Evolutionary conservation across 75 land plant species (phyloP).

Genomic region (Ceratopteris richardii): DNA sequence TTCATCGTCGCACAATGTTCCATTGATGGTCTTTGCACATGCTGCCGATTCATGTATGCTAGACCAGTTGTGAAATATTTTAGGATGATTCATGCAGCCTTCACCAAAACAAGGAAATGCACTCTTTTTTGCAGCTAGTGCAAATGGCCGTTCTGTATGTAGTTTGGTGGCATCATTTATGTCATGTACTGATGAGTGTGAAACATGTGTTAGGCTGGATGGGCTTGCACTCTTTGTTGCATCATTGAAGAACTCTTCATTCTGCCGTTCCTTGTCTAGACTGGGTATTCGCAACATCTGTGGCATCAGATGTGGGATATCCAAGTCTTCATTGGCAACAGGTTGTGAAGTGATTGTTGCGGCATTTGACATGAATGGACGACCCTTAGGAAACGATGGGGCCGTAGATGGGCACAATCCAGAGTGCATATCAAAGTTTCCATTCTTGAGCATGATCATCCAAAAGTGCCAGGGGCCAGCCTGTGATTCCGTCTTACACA

Average conservation of each 20-base stretch:
- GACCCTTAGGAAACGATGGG: constrained; percentile 17
- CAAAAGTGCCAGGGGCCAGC: constrained; percentile 78
- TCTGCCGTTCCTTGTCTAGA: no score
- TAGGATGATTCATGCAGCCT: constrained; percentile 84
- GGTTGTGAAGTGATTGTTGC: no score
- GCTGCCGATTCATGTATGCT: no score
- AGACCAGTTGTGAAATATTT: constrained; percentile 37
- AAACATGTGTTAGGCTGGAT: background rate
- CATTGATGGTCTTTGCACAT: no score
- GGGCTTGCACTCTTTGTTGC: constrained; percentile 11
- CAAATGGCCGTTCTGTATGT: no score
- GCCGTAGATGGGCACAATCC: constrained; percentile 55
- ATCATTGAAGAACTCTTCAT: no score
- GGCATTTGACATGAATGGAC: no score
- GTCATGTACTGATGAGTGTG: constrained; percentile 3
- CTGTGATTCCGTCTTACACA: constrained; percentile 31
- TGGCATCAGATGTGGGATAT: no score
- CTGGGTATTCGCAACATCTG: no score
- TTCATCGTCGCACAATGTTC: no score
- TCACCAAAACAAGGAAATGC: constrained; percentile 63
- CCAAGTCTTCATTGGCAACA: no score
- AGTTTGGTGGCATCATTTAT: background rate
- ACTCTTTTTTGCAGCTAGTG: no score
- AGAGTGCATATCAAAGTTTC: constrained; percentile 52
- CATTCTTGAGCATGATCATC: constrained; percentile 87